A percentile compares a stretch with the other conserved stretches of the same genome.
phyloP scores from a whole-genome alignment of 768 basidiomycete species.

The Ramaria rubella region DNA sequence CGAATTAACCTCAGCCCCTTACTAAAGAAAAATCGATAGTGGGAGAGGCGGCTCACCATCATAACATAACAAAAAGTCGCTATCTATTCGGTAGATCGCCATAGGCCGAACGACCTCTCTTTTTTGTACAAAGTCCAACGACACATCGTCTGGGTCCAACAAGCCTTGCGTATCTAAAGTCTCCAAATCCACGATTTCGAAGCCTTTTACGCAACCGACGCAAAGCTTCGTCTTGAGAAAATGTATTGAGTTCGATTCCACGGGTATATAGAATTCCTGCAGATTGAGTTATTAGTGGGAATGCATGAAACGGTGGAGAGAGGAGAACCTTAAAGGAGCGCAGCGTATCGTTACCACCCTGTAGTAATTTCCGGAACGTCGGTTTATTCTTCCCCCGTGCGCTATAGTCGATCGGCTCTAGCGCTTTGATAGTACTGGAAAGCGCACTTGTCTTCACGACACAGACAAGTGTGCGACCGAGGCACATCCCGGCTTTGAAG shows the following conservation, averaged over 20 bases:
- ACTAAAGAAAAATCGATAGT: not conserved
- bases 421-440: conserved; percentile 94
- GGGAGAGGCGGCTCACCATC: conserved; percentile 74
- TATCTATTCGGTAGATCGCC: conserved; percentile 94
- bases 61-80: conserved; percentile 95
- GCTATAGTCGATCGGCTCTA: conserved; percentile 93
- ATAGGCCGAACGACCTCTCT: conserved; percentile 78
- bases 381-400: conserved; percentile 73
- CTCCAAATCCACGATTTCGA: conserved; percentile 97
- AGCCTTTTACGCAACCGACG: conserved; percentile 94
- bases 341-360: conserved; percentile 91
- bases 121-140: conserved; percentile 89
- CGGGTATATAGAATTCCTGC: conserved; percentile 98
- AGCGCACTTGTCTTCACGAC: conserved; percentile 94
- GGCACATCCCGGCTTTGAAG: conserved; percentile 93
- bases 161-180: conserved; percentile 94
- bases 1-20: not conserved
- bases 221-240: conserved; percentile 97
- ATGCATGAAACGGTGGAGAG: not conserved
- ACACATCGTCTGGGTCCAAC: conserved; percentile 85
- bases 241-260: conserved; percentile 93
- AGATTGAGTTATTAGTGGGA: not conserved
- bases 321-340: conserved; percentile 73
- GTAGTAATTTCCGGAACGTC: conserved; percentile 90
- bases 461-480: conserved; percentile 88